Conservation (phyloP, 75 land plant genomes). For the Picea glauca region DNA sequence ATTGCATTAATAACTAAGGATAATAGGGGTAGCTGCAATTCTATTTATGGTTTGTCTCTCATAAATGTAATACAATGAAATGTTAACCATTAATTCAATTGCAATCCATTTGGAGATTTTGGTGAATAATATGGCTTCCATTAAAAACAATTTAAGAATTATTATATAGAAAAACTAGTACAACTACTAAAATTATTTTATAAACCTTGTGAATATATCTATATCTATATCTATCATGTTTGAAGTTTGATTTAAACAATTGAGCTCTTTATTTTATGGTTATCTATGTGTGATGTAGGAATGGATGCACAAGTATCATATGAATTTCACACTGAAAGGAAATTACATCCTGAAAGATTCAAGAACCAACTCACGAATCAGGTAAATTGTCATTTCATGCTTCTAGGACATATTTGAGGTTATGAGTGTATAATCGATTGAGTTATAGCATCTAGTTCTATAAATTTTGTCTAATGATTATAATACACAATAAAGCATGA, state of each 20-base stretch:
- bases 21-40: too few relatives aligned
- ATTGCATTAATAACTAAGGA: too few relatives aligned
- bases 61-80: too few relatives aligned
- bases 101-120: too few relatives aligned
- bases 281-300: constrained; percentile 25
- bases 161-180: neutral
- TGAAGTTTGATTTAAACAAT: neutral
- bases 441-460: neutral
- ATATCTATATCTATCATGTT: neutral
- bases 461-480: neutral
- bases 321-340: constrained; percentile 56
- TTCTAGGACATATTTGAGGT: neutral
- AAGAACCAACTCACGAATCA: constrained; percentile 57
- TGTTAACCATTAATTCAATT: too few relatives aligned
- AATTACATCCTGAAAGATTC: constrained; percentile 58
- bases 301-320: constrained; percentile 74
- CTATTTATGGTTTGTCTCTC: too few relatives aligned
- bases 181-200: neutral
- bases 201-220: neutral
- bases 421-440: neutral
- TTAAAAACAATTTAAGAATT: neutral
- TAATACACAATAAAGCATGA: too few relatives aligned
- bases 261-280: constrained; percentile 1
- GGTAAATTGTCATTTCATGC: constrained; percentile 16
- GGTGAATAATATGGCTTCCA: neutral